Percentiles rank a stretch among this genome's conserved stretches.
These are phyloP conservation scores for Aeschynomene evenia DNA, from an alignment of 306 rosid genomes.

Conservation along the genomic window DNA sequence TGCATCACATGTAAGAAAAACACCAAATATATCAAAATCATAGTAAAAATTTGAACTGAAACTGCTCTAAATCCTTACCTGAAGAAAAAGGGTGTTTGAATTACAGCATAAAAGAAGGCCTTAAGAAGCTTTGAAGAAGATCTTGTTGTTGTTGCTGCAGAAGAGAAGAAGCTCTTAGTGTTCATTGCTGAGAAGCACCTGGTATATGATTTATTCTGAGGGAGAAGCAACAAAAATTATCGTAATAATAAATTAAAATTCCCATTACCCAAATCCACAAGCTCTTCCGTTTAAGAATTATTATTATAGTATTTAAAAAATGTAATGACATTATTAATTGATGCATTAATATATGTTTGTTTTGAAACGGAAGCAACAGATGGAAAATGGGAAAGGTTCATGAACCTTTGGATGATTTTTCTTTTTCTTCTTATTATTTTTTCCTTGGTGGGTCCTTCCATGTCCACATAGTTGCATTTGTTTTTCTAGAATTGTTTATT, in stretches of 20 bases:
- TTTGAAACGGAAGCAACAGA: slow-evolving; percentile 32
- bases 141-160: slow-evolving; percentile 12
- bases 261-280: not conserved
- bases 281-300: not conserved
- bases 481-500: not conserved
- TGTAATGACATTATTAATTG: not conserved
- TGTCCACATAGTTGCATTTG: not conserved
- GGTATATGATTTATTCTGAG: slow-evolving; percentile 27
- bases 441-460: slow-evolving; percentile 31
- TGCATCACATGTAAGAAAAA: slow-evolving; percentile 10
- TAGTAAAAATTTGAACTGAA: not conserved
- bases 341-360: slow-evolving; percentile 15
- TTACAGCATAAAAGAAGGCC: not conserved
- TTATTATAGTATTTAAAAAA: not conserved
- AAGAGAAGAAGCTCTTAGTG: not conserved
- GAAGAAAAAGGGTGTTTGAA: slow-evolving; percentile 23
- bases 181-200: slow-evolving; percentile 20
- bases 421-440: not conserved
- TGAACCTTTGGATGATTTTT: slow-evolving; percentile 35
- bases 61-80: slow-evolving; percentile 13
- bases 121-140: slow-evolving; percentile 4
- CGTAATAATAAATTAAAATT: not conserved
- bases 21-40: not conserved
- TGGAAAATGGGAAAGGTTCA: slow-evolving; percentile 39
- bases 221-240: not conserved